A percentile compares a stretch with the other conserved stretches of the same genome.
Conservation (phyloP, 345 rosid genomes). For the Abelmoschus esculentus region DNA sequence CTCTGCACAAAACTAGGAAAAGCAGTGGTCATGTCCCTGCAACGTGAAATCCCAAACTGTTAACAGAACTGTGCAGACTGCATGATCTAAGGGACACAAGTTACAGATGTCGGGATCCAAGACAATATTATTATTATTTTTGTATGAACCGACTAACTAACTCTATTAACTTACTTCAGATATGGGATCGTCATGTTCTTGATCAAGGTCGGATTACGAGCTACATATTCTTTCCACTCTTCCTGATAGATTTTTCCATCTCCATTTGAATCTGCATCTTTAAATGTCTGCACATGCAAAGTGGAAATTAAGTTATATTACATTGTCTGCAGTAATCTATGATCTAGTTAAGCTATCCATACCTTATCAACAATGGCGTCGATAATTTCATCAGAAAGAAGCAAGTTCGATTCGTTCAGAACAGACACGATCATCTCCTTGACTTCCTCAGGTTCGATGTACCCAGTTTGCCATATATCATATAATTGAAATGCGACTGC, state of each 20-base stretch:
- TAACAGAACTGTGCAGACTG: background rate
- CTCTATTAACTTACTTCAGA: conserved; percentile 23
- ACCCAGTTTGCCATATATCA: conserved; percentile 52
- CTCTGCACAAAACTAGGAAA: conserved; percentile 14
- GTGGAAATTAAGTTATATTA: no score
- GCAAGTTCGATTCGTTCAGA: conserved; percentile 35
- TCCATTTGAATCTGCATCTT: conserved; percentile 32
- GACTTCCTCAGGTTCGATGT: conserved; percentile 54
- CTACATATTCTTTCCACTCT: conserved; percentile 32
- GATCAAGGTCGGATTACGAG: conserved; percentile 30
- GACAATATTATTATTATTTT: no score
- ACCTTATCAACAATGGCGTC: conserved; percentile 37
- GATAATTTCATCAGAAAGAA: conserved; percentile 30
- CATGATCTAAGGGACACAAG: no score
- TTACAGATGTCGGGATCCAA: no score
- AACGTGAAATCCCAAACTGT: background rate
- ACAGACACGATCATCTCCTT: conserved; percentile 34
- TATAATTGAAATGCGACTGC: conserved; percentile 53
- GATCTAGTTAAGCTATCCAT: background rate
- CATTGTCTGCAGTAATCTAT: no score
- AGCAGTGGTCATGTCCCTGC: conserved; percentile 1
- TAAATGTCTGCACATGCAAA: conserved; percentile 28
- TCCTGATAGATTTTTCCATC: conserved; percentile 39
- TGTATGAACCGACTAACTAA: no score
- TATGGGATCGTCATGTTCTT: conserved; percentile 41